Base-by-base conservation (phyloP, 495 filamentous ascomycete genomes). In the Glutinoglossum americanum region DNA sequence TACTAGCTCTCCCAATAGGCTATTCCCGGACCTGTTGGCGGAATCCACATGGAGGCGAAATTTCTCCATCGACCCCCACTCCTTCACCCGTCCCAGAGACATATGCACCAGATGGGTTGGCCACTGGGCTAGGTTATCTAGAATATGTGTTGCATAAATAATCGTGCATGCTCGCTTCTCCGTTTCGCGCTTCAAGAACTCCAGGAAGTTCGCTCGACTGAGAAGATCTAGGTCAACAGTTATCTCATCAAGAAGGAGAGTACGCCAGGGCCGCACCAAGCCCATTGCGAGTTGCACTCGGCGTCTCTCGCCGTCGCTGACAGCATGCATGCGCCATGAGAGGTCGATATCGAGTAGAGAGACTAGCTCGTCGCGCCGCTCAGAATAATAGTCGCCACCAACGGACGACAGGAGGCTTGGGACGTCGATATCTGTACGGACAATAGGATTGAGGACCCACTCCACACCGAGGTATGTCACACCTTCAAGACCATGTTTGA, bases 401-500 rank as follows among this genome's bases (percentile, higher is more conserved):
- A 98, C 85, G 13, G 82, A 88, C 35, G 76, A 69, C 21, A 98
- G 78, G 7, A 98, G 80, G 45, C 89, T 88, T 2, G 76, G 77
- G 2, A 98, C 89, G 44, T 84, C 87, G 60, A 98, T 94, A 69
- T 99, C 92, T 17, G 84, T 92, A 32, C 93, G 81, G 37, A 97
- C 93, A 63, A 96, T 93, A 35, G 81, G 83, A 72, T 97, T 97
- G n/a, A 97, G 79, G 13, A 97, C 93, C 93, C 93, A 99, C 72
- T 99, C 92, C 0, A 93, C 78, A 0, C 92, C 92, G 6, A 99
- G 82, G 68, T 99, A 99, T 53, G 89, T 95, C 27, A 99, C 90
- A 51, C 89, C 92, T 69, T 93, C 84, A 0, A 95, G 76, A 11
- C 80, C 79, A 25, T 85, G 76, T 63, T 83, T 83, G 78, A 99